Evolutionary conservation across 2,329 filamentous ascomycete species (phyloP).

Genomic region (Fusarium annulatum): DNA sequence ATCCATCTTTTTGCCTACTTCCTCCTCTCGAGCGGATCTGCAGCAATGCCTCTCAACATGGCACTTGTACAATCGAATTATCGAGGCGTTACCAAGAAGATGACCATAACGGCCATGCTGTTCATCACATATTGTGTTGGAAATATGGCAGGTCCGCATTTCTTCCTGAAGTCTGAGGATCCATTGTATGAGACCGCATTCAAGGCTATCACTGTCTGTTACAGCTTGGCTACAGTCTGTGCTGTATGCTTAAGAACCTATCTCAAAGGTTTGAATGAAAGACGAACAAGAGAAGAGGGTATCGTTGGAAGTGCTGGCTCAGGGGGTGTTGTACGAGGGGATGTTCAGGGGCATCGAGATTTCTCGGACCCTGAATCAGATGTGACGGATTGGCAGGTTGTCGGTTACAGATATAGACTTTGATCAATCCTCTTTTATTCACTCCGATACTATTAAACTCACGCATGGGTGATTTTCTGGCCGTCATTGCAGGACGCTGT

Average conservation of each 20-base stretch:
- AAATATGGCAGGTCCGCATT: conserved; percentile 67
- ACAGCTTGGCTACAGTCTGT: conserved; percentile 60
- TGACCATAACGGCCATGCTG: conserved; percentile 66
- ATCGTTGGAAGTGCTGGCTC: conserved; percentile 57
- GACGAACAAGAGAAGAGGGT: conserved; percentile 56
- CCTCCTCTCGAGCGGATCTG: conserved; percentile 63
- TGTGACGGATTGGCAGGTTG: conserved; percentile 68
- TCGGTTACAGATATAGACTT: conserved; percentile 69
- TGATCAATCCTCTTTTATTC: not conserved
- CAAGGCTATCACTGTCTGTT: conserved; percentile 66
- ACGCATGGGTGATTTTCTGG: not conserved
- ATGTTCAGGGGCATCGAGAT: conserved; percentile 37
- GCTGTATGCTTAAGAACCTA: conserved; percentile 59
- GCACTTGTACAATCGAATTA: conserved; percentile 67
- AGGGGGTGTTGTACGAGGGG: conserved; percentile 53
- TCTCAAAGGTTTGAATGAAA: conserved; percentile 58
- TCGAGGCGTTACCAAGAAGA: conserved; percentile 69
- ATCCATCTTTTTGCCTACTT: conserved; percentile 69
- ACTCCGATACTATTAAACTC: too few species aligned
- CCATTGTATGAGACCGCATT: conserved; percentile 66
- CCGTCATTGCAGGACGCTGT: not conserved
- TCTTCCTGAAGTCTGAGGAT: conserved; percentile 62
- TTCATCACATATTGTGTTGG: conserved; percentile 67
- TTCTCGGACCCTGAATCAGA: conserved; percentile 58
- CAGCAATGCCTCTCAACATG: conserved; percentile 65